These are phyloP conservation scores for Borealophlyctis nickersoniae DNA, from an alignment of 192 early-diverging fungal species.

Conservation along the genomic window DNA sequence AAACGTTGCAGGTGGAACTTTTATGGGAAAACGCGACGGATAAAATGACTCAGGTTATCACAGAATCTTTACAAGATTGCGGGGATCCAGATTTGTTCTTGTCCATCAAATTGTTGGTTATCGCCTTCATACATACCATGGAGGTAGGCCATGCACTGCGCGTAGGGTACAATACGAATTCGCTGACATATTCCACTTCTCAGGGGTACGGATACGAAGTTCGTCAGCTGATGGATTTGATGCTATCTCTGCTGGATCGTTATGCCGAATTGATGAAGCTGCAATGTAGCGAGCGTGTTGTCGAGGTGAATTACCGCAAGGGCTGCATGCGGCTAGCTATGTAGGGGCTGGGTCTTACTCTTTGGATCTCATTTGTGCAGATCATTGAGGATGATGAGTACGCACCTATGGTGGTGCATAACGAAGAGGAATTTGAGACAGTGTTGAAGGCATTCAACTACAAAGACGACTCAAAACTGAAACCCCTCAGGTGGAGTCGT, in stretches of 20 bases:
- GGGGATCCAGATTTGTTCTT: constrained; percentile 76
- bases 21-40: constrained; percentile 85
- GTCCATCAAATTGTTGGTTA: constrained; percentile 71
- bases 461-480: constrained; percentile 47
- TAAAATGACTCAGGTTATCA: constrained; percentile 76
- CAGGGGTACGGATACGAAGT: constrained; percentile 77
- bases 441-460: constrained; percentile 64
- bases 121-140: constrained; percentile 88
- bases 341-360: no score
- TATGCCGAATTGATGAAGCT: constrained; percentile 75
- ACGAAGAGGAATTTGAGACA: constrained; percentile 59
- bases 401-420: constrained; percentile 69
- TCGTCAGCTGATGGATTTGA: constrained; percentile 62
- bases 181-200: not conserved
- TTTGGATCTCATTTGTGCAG: no score
- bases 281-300: constrained; percentile 62
- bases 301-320: constrained; percentile 56
- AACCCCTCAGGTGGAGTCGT: constrained; percentile 32
- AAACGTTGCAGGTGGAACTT: constrained; percentile 73
- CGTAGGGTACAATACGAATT: not conserved
- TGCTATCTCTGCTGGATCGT: constrained; percentile 73
- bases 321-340: no score
- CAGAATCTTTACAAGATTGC: constrained; percentile 76
- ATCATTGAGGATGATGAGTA: constrained; percentile 80
- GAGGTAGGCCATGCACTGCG: constrained; percentile 50